Base-by-base conservation (phyloP, 495 filamentous ascomycete genomes). In the Cercophora samala region DNA sequence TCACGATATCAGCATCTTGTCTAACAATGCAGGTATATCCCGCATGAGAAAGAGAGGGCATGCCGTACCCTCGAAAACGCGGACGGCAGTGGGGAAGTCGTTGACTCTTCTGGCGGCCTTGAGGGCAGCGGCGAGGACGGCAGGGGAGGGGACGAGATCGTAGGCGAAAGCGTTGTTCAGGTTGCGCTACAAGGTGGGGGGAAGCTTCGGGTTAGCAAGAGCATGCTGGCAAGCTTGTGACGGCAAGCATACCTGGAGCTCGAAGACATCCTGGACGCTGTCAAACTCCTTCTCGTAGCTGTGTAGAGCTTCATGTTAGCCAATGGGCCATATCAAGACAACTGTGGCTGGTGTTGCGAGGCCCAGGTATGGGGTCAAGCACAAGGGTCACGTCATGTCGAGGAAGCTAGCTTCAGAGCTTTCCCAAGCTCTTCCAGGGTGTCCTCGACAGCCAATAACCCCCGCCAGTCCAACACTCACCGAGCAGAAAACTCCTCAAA, bases 251-350 rank as follows among this genome's bases (percentile, higher is more conserved):
- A 97, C 93, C 92, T 98, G 95, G 74, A 99, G 91, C 87, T 99
- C 95, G 82, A 99, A 99, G 72, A 97, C 95, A 84, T 99, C 95
- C 81, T 98, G 91, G 62, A 99, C 95, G 76, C 80, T 79, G 55
- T 99, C 93, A 80, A 99, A 99, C 82, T 99, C 95, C 86, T 97
- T 97, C 87, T 98, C 95, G 77, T 96, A 99, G 82, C 95, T 99
- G 75, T 67, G 26, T 46, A 58, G 66, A 62, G 62, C 62, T 60
- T 59, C 29, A 64, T 68, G 68, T 83, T 66, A 80, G 76, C 63
- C 65, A 75, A 70, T 76, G 73, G 55, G 23, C 24, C 42, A 15
- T 60, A 23, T 60, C 17, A 18, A 24, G 58, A 18, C 23, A 23
- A 6, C 24, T n/a, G 23, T 63, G 29, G 55, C 29, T 55, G 25